Evolutionary conservation across 75 land plant genomes (phyloP).

Genomic region (Cryptomeria japonica): DNA sequence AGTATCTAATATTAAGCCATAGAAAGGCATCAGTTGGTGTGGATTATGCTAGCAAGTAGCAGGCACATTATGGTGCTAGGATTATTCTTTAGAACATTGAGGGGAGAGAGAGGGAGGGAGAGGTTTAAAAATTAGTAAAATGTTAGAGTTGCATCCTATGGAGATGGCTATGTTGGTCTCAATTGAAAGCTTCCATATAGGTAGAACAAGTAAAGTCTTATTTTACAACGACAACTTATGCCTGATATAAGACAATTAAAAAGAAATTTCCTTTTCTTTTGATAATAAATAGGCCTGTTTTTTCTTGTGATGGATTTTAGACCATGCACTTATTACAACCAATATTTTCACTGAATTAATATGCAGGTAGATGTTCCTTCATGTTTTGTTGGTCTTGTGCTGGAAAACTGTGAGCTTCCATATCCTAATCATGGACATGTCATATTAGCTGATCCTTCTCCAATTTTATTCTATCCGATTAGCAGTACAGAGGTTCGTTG

Average conservation of each 20-base stretch:
- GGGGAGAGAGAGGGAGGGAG: too few relatives aligned
- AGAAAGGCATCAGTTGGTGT: neutral
- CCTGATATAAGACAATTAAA: neutral
- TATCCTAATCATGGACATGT: constrained; percentile 90
- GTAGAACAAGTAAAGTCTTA: neutral
- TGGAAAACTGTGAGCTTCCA: constrained; percentile 90
- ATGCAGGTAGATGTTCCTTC: constrained; percentile 91
- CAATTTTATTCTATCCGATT: constrained; percentile 91
- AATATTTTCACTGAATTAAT: constrained; percentile 2
- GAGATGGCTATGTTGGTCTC: too few relatives aligned
- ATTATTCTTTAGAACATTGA: too few relatives aligned
- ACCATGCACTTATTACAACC: neutral
- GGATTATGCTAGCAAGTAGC: neutral
- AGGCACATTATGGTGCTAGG: too few relatives aligned
- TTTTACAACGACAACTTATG: neutral
- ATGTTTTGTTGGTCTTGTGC: constrained; percentile 85
- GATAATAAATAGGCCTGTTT: neutral
- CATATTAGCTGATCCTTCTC: constrained; percentile 83
- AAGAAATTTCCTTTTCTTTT: too few relatives aligned
- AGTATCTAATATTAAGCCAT: neutral
- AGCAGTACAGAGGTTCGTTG: constrained; percentile 92
- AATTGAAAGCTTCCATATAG: too few relatives aligned
- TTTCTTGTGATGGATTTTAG: neutral
- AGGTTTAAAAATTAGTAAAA: too few relatives aligned
- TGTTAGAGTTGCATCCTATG: neutral